A percentile compares a stretch with the other conserved stretches of the same genome.
Evolutionary conservation across 169 alveolate genomes (phyloP).

Genomic region (Plasmodium fragile): DNA sequence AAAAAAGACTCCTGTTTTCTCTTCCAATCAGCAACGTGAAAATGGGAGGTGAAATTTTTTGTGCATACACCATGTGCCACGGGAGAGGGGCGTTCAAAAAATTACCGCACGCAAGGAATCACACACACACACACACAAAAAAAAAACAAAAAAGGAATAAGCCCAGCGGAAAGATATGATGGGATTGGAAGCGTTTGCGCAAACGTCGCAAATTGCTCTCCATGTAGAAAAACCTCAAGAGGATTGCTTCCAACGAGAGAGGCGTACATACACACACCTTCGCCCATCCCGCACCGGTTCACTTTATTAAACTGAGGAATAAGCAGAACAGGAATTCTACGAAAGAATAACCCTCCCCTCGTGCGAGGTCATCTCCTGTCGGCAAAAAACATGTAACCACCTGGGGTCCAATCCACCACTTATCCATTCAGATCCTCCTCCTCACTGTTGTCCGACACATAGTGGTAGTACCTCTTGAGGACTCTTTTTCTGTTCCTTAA

Average conservation of each 20-base stretch:
- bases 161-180: neutral
- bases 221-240: neutral
- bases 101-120: neutral
- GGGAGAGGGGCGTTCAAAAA: neutral
- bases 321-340: neutral
- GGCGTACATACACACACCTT: neutral
- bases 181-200: neutral
- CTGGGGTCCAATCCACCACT: neutral
- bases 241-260: neutral
- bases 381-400: neutral
- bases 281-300: neutral
- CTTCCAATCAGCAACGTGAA: neutral
- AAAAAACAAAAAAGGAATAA: neutral
- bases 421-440: slow-evolving; percentile 46
- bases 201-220: neutral
- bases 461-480: slow-evolving; percentile 33
- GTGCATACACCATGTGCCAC: neutral
- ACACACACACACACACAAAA: neutral
- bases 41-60: neutral
- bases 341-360: neutral
- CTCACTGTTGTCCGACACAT: slow-evolving; percentile 51
- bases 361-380: neutral
- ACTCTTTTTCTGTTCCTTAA: slow-evolving; percentile 24
- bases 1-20: neutral
- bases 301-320: neutral